Conservation (phyloP, 2,329 filamentous ascomycete species). For the Stagonosporopsis rhizophila region DNA sequence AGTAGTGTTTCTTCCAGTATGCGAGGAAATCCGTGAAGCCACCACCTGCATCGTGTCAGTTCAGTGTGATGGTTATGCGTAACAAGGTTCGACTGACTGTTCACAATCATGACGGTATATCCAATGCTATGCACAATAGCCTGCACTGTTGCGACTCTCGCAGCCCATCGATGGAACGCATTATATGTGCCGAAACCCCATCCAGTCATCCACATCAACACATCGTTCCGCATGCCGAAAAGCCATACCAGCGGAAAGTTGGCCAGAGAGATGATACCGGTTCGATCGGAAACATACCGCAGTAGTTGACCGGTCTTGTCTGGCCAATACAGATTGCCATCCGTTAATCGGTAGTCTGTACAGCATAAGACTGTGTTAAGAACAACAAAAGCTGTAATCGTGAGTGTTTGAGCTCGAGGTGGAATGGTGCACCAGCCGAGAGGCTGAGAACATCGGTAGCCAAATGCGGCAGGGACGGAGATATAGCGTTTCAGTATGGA, state of each 20-base stretch:
- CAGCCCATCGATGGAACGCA: conserved; percentile 71
- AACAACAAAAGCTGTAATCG: conserved; percentile 54
- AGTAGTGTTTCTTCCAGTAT: conserved; percentile 56
- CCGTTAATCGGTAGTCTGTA: conserved; percentile 55
- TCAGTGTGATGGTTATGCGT: background rate
- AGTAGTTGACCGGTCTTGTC: conserved; percentile 49
- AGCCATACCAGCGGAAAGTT: conserved; percentile 71
- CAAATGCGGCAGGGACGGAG: conserved; percentile 54
- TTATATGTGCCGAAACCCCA: conserved; percentile 74
- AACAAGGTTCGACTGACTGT: conserved; percentile 22
- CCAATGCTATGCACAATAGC: conserved; percentile 68
- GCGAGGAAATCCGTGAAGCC: conserved; percentile 51
- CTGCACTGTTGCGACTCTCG: conserved; percentile 67
- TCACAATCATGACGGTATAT: conserved; percentile 60
- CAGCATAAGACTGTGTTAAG: conserved; percentile 55
- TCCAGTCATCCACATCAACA: conserved; percentile 70
- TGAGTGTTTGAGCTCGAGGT: conserved; percentile 56
- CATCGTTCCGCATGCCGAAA: conserved; percentile 71
- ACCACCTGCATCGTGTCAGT: conserved; percentile 7
- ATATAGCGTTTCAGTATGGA: conserved; percentile 44
- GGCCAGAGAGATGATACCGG: conserved; percentile 68
- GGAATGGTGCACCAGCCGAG: conserved; percentile 57
- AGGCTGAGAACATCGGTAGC: conserved; percentile 51
- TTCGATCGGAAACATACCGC: conserved; percentile 68
- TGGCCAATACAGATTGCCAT: conserved; percentile 56